Evolutionary conservation across 2,329 filamentous ascomycete genomes (phyloP).

Genomic region (Sarocladiaceae sp.): DNA sequence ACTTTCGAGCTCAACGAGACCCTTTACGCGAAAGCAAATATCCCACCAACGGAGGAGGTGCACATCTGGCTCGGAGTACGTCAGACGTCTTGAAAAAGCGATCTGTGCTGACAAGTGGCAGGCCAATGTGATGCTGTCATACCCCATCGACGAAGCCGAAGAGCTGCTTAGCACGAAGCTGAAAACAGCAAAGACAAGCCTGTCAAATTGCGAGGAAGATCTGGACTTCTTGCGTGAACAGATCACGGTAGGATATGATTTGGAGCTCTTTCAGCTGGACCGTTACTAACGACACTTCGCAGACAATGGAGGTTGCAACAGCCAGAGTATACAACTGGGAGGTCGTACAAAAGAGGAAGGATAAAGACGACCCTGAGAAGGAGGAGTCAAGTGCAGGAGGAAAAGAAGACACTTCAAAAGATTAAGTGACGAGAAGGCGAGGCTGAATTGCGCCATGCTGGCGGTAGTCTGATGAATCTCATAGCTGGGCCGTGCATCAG

Average conservation of each 20-base stretch:
- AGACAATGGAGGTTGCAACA: constrained; percentile 95
- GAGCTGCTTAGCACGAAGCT: constrained; percentile 71
- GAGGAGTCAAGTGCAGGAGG: constrained; percentile 26
- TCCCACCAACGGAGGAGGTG: constrained; percentile 81
- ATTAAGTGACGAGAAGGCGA: no score
- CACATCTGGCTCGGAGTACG: constrained; percentile 91
- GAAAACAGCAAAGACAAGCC: constrained; percentile 67
- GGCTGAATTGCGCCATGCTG: no score
- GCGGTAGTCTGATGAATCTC: no score
- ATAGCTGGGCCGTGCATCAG: no score
- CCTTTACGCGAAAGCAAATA: constrained; percentile 78
- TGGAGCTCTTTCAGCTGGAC: background rate
- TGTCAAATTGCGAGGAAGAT: constrained; percentile 91
- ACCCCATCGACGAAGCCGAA: constrained; percentile 84
- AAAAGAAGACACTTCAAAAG: constrained; percentile 22
- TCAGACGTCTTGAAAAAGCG: no score
- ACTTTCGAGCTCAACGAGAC: constrained; percentile 97
- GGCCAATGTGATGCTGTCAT: constrained; percentile 97
- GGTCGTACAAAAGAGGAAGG: constrained; percentile 89
- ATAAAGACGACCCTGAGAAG: constrained; percentile 59
- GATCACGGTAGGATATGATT: constrained; percentile 87
- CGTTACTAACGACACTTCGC: constrained; percentile 12
- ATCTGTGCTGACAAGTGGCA: no score
- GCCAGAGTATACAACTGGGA: constrained; percentile 99
- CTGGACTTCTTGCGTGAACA: constrained; percentile 92